Evolutionary conservation across 1,139 yeast species (phyloP), one percentile per base, ranked within the genome.

Genomic region (Geotrichum fermentans): DNA sequence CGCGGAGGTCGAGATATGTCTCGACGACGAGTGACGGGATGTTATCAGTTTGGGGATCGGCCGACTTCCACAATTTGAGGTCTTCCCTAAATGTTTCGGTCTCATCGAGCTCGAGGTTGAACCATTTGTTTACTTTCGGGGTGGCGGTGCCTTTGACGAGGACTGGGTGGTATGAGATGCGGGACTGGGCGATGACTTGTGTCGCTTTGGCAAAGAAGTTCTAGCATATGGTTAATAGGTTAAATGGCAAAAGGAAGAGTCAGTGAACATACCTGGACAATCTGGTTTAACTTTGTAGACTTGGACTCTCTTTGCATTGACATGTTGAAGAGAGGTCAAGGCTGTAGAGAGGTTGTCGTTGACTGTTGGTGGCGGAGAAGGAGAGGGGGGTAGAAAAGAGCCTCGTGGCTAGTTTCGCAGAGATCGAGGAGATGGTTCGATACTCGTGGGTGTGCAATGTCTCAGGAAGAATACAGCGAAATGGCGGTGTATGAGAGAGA

Each of bases 21-120:
- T 92, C 98, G 32, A 92, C 75, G 22, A 90, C 86, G 67, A 92
- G 73, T 1, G 96, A 95, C 2, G 95, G 89, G 20, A 82, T 64
- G 3, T 57, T 55, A 32, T 52, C 55, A 11, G 56, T 50, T 40
- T 48, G 56, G 45, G 52, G 40, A 33, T 67, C 64, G 35, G 65
- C 58, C 28, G 68, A 55, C 53, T 74, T 74, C 95, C 95, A 87
- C 11, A 73, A 67, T 49, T 72, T 70, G 50, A 85, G 66, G 45
- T 81, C 88, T 11, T 80, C 87, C 43, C 74, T 71, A 43, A 72
- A 66, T 2, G 68, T 56, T 34, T 74, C 82, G 7, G 66, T 59
- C 50, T 75, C 75, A 47, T 68, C 72, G 48, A 80, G 67, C 55
- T 80, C 82, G 17, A 87, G 63, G 60, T 84, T 83, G 70, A 86